Base-by-base conservation (phyloP, 2,329 filamentous ascomycete genomes). In the Neofusicoccum sp. region DNA sequence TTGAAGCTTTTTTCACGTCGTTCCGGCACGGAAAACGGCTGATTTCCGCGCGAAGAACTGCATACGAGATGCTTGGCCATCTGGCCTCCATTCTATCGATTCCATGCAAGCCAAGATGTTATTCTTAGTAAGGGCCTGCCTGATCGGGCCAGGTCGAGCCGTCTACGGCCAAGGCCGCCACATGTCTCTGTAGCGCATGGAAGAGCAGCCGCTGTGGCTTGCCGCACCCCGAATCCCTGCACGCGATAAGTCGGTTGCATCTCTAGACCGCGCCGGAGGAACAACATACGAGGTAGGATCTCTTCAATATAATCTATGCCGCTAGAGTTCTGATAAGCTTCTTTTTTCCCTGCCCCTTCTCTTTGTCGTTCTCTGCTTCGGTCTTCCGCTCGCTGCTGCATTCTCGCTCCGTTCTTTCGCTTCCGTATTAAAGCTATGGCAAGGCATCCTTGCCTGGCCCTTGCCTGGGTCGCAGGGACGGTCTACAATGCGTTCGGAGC, bases 61-160 rank as follows among this genome's bases (percentile, higher is more conserved):
- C 20, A 41, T 56, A 56, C 51, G 51, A 43, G 51, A 43, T 56
- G 51, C 51, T 56, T 56, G 51, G 28, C 38, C 40, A 24, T 56
- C 51, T 33, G 31, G 38, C 24, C 51, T 12, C 26, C 24, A 14
- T n/a, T 56, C 16, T 43, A 56, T 56, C 51, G 51, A 43, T 16
- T 56, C 16, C 7, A 56, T 56, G 51, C 51, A 56, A 56, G 54
- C 54, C 54, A 58, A 45, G 54, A 45, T 8, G 9, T 58, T 58
- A 58, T 58, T 58, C 54, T 58, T 58, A 47, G 54, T 16, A 20
- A 8, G 30, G 20, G 28, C 54, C 54, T 58, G 43, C 54, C 54
- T 12, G 14, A 45, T 47, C 20, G 12, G 54, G 54, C 11, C n/a
- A 45, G 12, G 33, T 33, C 34, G 12, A 40, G 38, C 51, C 38